Base-by-base conservation (phyloP, 176 grass and related monocot species). In the Oryza meridionalis region DNA sequence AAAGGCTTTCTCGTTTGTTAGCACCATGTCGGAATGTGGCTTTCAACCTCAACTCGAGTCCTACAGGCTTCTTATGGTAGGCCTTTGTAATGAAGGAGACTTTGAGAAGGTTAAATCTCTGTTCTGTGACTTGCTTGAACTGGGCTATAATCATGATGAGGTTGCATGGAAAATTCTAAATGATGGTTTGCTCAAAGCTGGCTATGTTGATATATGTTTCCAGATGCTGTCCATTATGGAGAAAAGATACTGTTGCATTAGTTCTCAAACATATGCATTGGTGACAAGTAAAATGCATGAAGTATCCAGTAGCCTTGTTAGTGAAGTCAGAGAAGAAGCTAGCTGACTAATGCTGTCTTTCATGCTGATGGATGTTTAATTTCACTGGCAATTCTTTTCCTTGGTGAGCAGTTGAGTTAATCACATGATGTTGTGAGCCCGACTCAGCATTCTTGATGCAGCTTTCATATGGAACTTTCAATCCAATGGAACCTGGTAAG, bases 121-220 rank as follows among this genome's bases (percentile, higher is more conserved):
- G 49, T 94, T 97, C 62, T 75, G 69, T 74, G 82, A 87, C 75
- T 77, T 97, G 73, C 84, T 94, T 87, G 84, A 70, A 75, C 67
- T 88, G 77, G 92, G 84, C 38, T 90, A 89, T 88, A 94, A 94
- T 82, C 81, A 88, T 59, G 88, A 94, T 92, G 94, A 97, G 84
- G 76, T 97, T 83, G 86, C 81, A 66, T 94, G 92, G 92, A 92
- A 92, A 76, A 92, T 97, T 92, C 69, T 97, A 62, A 97, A 89
- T 73, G 92, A 92, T 67, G 90, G 88, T 78, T 80, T 97, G 51
- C 69, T 94, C 25, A 80, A 83, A 84, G 84, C 64, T 69, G 94
- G 94, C 11, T 76, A 89, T 82, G 85, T 90, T 24, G 76, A 90
- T 85, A 64, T 87, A 76, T 97, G 86, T 49, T 87, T 81, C 59